A percentile compares a stretch with the other conserved stretches of the same genome.
These are phyloP conservation scores for Pseudogymnoascus pannorum DNA, from an alignment of 2,329 filamentous ascomycete species.

Conservation along the genomic window DNA sequence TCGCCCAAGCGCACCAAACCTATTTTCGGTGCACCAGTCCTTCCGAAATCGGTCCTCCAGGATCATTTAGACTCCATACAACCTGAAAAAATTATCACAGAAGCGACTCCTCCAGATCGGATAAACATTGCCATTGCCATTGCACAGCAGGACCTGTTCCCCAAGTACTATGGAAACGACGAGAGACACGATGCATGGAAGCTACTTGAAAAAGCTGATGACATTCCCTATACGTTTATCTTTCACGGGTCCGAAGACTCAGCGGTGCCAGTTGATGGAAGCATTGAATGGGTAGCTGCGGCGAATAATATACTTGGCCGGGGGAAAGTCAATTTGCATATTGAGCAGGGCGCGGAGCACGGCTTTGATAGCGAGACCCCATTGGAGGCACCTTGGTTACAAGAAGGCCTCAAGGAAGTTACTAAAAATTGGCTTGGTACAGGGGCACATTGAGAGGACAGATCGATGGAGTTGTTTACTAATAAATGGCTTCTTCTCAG, in stretches of 20 bases:
- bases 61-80: slow-evolving; percentile 12
- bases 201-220: slow-evolving; percentile 15
- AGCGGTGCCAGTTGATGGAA: slow-evolving; percentile 17
- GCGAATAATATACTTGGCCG: slow-evolving; percentile 17
- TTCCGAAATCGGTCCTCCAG: slow-evolving; percentile 15
- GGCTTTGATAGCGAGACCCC: slow-evolving; percentile 13
- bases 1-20: slow-evolving; percentile 11
- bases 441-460: neutral
- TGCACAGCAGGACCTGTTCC: slow-evolving; percentile 16
- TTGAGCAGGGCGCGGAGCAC: slow-evolving; percentile 14
- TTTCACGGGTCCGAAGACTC: slow-evolving; percentile 19
- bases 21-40: slow-evolving; percentile 16
- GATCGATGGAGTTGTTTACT: too few relatives aligned
- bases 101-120: slow-evolving; percentile 13
- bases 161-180: slow-evolving; percentile 14
- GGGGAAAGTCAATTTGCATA: slow-evolving; percentile 10
- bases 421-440: slow-evolving; percentile 16
- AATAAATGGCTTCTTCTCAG: too few relatives aligned
- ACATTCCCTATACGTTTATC: slow-evolving; percentile 15
- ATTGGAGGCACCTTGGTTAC: slow-evolving; percentile 18
- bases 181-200: slow-evolving; percentile 13
- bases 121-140: slow-evolving; percentile 13
- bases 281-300: slow-evolving; percentile 13
- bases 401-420: slow-evolving; percentile 14
- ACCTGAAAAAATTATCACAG: slow-evolving; percentile 16